Evolutionary conservation across 225 moss, liverwort and hornwort genomes (phyloP).

Genomic region (Rhytidiadelphus loreus): DNA sequence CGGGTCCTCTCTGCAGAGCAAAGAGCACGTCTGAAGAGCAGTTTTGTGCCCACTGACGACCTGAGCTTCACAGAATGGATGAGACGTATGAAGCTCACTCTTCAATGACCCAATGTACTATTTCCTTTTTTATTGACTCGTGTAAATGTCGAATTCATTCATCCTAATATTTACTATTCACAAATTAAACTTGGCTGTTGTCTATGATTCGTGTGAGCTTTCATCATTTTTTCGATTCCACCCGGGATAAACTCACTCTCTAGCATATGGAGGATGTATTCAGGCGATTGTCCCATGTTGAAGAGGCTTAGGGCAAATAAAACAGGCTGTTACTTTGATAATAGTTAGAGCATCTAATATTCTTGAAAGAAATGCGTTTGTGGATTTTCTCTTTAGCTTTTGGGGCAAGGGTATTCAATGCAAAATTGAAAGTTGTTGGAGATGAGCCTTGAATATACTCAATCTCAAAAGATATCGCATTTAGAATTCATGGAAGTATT

Average conservation of each 20-base stretch:
- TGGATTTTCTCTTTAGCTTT: background rate
- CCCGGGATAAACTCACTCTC: background rate
- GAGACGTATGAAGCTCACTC: slow-evolving; percentile 77
- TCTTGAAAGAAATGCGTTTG: background rate
- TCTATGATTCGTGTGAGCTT: background rate
- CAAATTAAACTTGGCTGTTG: background rate
- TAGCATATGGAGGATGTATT: background rate
- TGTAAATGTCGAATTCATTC: slow-evolving; percentile 31
- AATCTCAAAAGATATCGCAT: background rate
- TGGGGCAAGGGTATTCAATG: background rate
- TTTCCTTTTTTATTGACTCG: background rate
- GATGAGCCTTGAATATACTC: background rate
- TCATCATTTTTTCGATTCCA: background rate
- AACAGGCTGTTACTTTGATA: background rate
- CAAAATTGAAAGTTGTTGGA: background rate
- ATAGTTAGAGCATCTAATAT: background rate
- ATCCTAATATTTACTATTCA: background rate
- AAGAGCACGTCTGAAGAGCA: slow-evolving; percentile 65
- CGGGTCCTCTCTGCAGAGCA: slow-evolving; percentile 60
- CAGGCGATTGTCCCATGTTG: background rate
- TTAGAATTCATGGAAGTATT: background rate
- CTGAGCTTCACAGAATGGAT: slow-evolving; percentile 95
- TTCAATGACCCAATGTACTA: slow-evolving; percentile 45
- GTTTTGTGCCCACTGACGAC: slow-evolving; percentile 83
- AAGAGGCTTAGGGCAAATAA: background rate